Conservation (phyloP, 805 yeast species). For the Helenozyma rhizophorensis region DNA sequence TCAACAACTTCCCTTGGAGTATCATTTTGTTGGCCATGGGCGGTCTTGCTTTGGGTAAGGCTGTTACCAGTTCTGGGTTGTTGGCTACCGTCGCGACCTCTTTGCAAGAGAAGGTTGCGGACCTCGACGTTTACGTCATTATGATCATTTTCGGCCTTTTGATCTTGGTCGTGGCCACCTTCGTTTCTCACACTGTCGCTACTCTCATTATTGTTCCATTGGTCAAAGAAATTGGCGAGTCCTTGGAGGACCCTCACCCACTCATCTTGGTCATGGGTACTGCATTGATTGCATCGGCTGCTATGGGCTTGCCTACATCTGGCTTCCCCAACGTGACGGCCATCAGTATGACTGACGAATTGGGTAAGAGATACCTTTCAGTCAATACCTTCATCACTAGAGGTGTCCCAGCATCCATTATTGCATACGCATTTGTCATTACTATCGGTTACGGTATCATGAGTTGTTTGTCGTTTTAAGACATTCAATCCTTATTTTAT, state of each 20-base stretch:
- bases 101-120: constrained; percentile 64
- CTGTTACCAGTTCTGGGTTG: constrained; percentile 88
- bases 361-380: constrained; percentile 37
- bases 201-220: constrained; percentile 40
- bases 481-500: neutral
- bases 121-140: constrained; percentile 67
- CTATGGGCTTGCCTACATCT: constrained; percentile 43
- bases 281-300: constrained; percentile 39
- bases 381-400: constrained; percentile 39
- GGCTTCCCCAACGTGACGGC: constrained; percentile 45
- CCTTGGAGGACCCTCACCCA: constrained; percentile 35
- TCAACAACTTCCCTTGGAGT: constrained; percentile 95
- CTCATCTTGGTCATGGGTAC: constrained; percentile 38
- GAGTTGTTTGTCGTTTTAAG: constrained; percentile 15
- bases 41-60: constrained; percentile 92
- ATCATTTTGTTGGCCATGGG: constrained; percentile 97
- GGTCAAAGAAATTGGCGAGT: constrained; percentile 37
- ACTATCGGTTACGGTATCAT: constrained; percentile 40
- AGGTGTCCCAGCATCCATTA: constrained; percentile 39
- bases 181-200: constrained; percentile 43
- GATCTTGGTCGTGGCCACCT: constrained; percentile 38
- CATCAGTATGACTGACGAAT: constrained; percentile 39
- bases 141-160: constrained; percentile 57
- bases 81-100: constrained; percentile 69
- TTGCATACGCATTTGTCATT: constrained; percentile 31